Conservation (phyloP, 148 eudicot genomes). For the Vaccinium macrocarpon region DNA sequence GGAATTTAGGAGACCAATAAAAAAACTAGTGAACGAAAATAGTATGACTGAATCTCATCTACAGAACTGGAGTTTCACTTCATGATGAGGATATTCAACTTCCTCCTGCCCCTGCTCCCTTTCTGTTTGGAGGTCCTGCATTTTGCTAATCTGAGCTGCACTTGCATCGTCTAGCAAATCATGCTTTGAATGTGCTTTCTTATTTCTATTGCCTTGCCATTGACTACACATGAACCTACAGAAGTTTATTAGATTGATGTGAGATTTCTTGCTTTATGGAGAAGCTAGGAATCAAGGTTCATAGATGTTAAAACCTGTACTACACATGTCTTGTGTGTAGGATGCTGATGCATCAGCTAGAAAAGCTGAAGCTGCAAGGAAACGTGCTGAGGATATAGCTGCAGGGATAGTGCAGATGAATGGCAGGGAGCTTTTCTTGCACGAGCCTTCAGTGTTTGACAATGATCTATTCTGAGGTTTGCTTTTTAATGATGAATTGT, state of each 20-base stretch:
- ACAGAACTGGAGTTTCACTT: background rate
- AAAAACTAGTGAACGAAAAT: too few species aligned
- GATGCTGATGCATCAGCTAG: constrained; percentile 65
- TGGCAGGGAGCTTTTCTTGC: constrained; percentile 83
- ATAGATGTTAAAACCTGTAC: background rate
- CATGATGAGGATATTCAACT: background rate
- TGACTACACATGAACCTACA: background rate
- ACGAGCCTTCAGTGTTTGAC: constrained; percentile 87
- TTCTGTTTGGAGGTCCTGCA: background rate
- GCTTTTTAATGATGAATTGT: constrained; percentile 2
- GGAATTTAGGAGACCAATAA: background rate
- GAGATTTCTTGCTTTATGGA: background rate
- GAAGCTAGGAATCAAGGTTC: background rate
- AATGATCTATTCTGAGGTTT: constrained; percentile 47
- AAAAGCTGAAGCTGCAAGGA: constrained; percentile 72
- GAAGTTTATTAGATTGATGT: background rate
- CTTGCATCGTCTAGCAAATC: background rate
- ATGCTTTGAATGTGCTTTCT: background rate
- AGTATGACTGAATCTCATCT: background rate
- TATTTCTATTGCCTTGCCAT: background rate
- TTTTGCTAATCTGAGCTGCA: background rate
- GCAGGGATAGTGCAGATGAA: constrained; percentile 76
- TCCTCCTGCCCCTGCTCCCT: background rate
- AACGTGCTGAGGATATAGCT: constrained; percentile 82
- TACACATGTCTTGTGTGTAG: constrained; percentile 36